Conservation (phyloP, 108 stramenopile genomes). For the Skeletonema potamos region DNA sequence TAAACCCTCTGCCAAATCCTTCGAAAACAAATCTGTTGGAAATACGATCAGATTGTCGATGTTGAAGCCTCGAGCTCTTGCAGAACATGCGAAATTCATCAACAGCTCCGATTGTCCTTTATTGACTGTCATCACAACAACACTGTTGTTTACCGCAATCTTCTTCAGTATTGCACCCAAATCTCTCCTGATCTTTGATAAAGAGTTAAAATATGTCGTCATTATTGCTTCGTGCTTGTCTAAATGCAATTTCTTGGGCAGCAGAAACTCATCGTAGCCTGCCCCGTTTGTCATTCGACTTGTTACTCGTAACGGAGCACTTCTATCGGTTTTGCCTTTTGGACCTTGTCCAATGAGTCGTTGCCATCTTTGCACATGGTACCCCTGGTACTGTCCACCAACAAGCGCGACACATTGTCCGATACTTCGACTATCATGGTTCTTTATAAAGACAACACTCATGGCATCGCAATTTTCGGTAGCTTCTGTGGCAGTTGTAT, state of each 20-base stretch:
- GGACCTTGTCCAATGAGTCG: background rate
- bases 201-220: constrained; percentile 15
- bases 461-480: constrained; percentile 48
- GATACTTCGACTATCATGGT: constrained; percentile 2
- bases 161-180: constrained; percentile 16
- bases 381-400: constrained; percentile 40
- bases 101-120: constrained; percentile 48
- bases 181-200: constrained; percentile 20
- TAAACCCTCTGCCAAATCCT: constrained; percentile 40
- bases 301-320: constrained; percentile 28
- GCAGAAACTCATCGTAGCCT: constrained; percentile 34
- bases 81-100: constrained; percentile 52
- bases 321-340: constrained; percentile 4
- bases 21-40: constrained; percentile 42
- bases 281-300: constrained; percentile 34
- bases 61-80: constrained; percentile 53
- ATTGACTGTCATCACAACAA: constrained; percentile 46
- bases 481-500: constrained; percentile 26
- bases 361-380: constrained; percentile 34
- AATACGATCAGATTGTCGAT: constrained; percentile 34
- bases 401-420: constrained; percentile 36
- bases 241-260: constrained; percentile 13
- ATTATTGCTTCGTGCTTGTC: constrained; percentile 19
- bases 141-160: constrained; percentile 41
- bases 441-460: constrained; percentile 44